Base-by-base conservation (phyloP, 495 filamentous ascomycete genomes). In the Glonium stellatum region DNA sequence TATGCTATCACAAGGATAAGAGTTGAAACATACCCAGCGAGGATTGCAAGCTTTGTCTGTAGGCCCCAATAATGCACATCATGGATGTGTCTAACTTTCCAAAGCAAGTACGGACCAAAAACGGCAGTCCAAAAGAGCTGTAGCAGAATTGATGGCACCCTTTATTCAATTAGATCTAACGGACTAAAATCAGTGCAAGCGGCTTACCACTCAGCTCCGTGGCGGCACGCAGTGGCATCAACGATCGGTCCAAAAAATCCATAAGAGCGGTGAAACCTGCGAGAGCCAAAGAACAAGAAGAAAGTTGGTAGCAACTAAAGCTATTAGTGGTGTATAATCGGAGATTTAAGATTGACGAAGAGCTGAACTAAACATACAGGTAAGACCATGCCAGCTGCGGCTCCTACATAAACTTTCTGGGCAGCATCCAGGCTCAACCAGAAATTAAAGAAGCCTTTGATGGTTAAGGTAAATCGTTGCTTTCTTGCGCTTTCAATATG, bases 241-340 rank as follows among this genome's bases (percentile, higher is more conserved):
- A 65, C 62, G 67, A 80, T 60, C 34, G 80, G 77, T 35, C 75
- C 75, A 31, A 84, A 79, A 31, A 78, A 74, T 25, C 80, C 86
- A 58, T 77, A 75, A 70, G 72, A 50, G 10, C 53, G 65, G 73
- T 88, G 84, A 60, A 84, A 88, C 57, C 86, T 85, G 56, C 77
- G 79, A 21, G 85, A 89, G 31, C 84, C 79, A 39, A 85, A 63
- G 70, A 76, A 90, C 67, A 88, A 80, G 19, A 85, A 59, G 27
- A 84, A 59, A 0, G 85, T 82, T 25, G 62, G 59, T 50, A 83
- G 75, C 47, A 86, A 61, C 11, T 88, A 61, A 81, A 85, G 21
- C 1, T 34, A 19, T 70, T 60, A 60, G n/a, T n/a, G n/a, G n/a
- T n/a, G 67, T 44, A 25, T 37, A 44, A 52, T 39, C 36, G 36